A percentile compares a stretch with the other conserved stretches of the same genome.
Conservation (phyloP, 108 stramenopile species). For the Nitzschia sp. region DNA sequence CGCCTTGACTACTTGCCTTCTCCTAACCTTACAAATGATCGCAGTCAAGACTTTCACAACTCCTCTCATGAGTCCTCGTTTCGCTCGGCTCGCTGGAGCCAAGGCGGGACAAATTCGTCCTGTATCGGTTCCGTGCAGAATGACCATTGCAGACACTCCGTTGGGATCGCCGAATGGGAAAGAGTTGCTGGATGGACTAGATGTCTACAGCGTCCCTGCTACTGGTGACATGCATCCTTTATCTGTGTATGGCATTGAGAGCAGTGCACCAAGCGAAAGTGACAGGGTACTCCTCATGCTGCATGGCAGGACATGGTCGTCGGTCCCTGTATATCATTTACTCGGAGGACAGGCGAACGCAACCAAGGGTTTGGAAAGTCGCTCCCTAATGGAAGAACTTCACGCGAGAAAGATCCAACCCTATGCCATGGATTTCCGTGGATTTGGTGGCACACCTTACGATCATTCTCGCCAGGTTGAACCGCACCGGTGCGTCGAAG, state of each 20-base stretch:
- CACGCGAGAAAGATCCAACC: slow-evolving; percentile 58
- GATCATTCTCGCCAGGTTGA: slow-evolving; percentile 63
- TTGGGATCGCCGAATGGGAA: slow-evolving; percentile 36
- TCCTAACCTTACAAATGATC: no score
- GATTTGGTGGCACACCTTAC: slow-evolving; percentile 82
- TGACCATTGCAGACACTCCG: slow-evolving; percentile 45
- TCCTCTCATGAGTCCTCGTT: no score
- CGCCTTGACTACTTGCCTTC: no score
- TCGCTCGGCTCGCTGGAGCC: no score
- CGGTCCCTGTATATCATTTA: slow-evolving; percentile 84
- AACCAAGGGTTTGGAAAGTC: slow-evolving; percentile 36
- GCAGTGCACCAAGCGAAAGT: slow-evolving; percentile 22
- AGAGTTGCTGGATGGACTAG: slow-evolving; percentile 59
- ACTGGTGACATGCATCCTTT: slow-evolving; percentile 69
- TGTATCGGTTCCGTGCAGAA: not conserved
- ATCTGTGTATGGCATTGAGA: slow-evolving; percentile 70
- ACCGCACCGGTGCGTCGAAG: slow-evolving; percentile 70
- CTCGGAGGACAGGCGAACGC: slow-evolving; percentile 35
- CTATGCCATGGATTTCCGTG: slow-evolving; percentile 88
- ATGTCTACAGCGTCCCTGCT: slow-evolving; percentile 64
- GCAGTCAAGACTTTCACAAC: no score
- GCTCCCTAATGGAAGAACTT: slow-evolving; percentile 68
- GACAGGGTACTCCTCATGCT: slow-evolving; percentile 57
- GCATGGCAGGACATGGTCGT: slow-evolving; percentile 88
- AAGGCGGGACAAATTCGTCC: no score